phyloP scores from a whole-genome alignment of 805 yeast genomes.

The Candida maesae region DNA sequence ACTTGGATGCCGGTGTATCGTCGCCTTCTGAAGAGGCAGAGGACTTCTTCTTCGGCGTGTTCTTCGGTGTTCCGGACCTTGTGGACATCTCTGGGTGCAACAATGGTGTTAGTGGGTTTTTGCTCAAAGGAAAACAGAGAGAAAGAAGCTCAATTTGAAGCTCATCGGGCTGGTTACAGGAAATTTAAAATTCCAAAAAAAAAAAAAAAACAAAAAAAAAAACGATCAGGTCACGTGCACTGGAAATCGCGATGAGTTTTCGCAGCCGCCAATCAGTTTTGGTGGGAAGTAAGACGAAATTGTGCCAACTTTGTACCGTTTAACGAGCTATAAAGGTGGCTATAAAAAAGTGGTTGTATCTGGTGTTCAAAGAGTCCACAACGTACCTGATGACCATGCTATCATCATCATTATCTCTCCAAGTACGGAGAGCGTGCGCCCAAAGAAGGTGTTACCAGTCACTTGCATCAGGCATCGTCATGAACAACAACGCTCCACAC shows the following conservation, averaged over 20 bases:
- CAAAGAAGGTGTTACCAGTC: conserved; percentile 9
- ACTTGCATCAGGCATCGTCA: no score
- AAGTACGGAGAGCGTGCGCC: no score
- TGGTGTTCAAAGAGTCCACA: neutral
- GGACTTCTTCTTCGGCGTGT: conserved; percentile 11
- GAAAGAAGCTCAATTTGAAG: neutral
- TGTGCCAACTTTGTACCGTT: neutral
- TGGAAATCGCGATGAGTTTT: neutral
- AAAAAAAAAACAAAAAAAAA: no score
- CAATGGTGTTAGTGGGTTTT: neutral
- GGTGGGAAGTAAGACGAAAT: neutral
- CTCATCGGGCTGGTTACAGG: neutral
- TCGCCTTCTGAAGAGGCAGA: neutral
- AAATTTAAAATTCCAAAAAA: no score
- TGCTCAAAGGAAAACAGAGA: neutral
- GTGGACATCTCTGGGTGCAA: conserved; percentile 12
- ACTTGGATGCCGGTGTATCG: neutral
- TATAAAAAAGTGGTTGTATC: neutral
- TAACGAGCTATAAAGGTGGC: neutral
- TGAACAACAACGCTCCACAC: neutral
- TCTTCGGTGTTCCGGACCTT: conserved; percentile 21
- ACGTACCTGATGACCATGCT: neutral
- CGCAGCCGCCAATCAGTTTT: neutral
- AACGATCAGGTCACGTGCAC: neutral
- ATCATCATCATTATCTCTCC: no score